These are phyloP conservation scores for Calonectria pteridis DNA, from an alignment of 2,329 filamentous ascomycete genomes.

Conservation along the genomic window DNA sequence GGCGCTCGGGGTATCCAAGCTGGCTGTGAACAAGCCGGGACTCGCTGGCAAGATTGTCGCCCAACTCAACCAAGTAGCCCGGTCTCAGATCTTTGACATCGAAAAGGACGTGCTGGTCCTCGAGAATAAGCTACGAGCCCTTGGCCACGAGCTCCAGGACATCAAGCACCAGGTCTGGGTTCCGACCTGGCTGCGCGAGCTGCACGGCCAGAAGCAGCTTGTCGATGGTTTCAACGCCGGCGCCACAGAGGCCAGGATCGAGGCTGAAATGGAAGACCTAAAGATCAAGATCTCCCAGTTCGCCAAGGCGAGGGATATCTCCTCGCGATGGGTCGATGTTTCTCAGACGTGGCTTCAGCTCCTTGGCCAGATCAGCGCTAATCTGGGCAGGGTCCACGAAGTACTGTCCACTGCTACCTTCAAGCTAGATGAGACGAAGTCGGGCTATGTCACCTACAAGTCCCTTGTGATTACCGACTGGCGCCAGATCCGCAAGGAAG, in stretches of 20 bases:
- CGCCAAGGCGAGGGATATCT: background rate
- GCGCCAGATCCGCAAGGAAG: background rate
- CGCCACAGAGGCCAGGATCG: background rate
- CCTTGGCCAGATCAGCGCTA: background rate
- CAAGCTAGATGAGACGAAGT: background rate
- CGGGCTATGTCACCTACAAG: background rate
- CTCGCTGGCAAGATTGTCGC: background rate
- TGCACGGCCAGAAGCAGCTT: background rate
- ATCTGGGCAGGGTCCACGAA: background rate
- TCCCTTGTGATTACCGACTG: background rate
- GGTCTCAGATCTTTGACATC: background rate
- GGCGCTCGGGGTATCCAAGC: background rate
- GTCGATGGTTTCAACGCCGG: background rate
- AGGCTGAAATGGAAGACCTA: background rate
- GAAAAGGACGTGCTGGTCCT: background rate
- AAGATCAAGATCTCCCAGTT: background rate
- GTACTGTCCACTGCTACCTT: background rate
- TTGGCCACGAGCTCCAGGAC: background rate
- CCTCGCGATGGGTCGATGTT: background rate
- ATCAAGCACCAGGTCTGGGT: constrained; percentile 1
- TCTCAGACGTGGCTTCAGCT: background rate
- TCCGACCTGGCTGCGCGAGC: background rate
- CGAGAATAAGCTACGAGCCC: background rate
- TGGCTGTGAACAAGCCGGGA: background rate
- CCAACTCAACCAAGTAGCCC: background rate